A percentile compares a stretch with the other conserved stretches of the same genome.
Conservation (phyloP, 192 early-diverging fungal species). For the Coemansia sp. region DNA sequence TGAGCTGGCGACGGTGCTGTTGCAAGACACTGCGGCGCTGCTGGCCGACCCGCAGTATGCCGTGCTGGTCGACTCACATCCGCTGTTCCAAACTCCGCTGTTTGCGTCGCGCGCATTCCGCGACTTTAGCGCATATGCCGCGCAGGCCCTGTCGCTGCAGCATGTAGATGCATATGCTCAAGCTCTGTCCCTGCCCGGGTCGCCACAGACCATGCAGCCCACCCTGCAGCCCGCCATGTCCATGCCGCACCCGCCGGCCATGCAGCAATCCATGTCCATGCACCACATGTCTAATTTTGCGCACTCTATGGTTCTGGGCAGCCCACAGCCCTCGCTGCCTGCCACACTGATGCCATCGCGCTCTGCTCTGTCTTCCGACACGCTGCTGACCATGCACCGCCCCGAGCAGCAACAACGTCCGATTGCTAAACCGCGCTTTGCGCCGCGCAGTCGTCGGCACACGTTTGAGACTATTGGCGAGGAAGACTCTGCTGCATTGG, state of each 20-base stretch:
- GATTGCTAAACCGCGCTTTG: conserved; percentile 7
- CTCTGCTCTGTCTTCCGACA: conserved; percentile 21
- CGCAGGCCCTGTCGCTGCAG: conserved; percentile 51
- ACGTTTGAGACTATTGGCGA: conserved; percentile 53
- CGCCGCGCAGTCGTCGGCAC: conserved; percentile 24
- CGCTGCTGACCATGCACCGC: conserved; percentile 22
- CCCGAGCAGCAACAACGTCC: conserved; percentile 1
- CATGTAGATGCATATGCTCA: conserved; percentile 26
- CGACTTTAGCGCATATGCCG: conserved; percentile 47
- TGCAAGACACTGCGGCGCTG: conserved; percentile 51
- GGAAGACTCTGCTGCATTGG: conserved; percentile 33
- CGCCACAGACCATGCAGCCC: conserved; percentile 6
- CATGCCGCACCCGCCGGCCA: conserved; percentile 7
- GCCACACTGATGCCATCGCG: conserved; percentile 15
- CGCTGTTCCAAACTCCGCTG: conserved; percentile 46
- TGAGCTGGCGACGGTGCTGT: conserved; percentile 47
- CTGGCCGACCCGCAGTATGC: conserved; percentile 41
- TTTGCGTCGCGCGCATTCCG: conserved; percentile 51
- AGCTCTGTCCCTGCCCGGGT: neutral
- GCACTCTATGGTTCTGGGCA: conserved; percentile 4
- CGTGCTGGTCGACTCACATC: conserved; percentile 29
- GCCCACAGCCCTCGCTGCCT: conserved; percentile 5
- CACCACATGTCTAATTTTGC: conserved; percentile 4
- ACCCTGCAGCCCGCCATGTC: conserved; percentile 15
- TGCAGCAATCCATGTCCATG: conserved; percentile 15